Conservation (phyloP, 2,329 filamentous ascomycete genomes). For the Trichophyton simii region DNA sequence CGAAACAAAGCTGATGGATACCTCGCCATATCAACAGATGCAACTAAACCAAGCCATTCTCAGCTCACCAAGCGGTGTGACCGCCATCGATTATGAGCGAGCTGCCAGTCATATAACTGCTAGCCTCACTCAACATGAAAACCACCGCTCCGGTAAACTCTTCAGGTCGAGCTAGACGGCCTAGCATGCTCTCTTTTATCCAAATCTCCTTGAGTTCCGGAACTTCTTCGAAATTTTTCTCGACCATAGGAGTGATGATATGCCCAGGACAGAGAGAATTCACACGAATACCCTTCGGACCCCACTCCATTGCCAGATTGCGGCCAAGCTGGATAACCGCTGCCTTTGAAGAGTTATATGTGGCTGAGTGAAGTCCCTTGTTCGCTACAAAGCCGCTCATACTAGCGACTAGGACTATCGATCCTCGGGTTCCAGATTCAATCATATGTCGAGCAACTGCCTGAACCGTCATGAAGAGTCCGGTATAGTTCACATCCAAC, state of each 20-base stretch:
- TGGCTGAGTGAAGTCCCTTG: slow-evolving; percentile 32
- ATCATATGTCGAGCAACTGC: slow-evolving; percentile 29
- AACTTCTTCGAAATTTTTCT: slow-evolving; percentile 56
- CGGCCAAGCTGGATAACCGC: slow-evolving; percentile 42
- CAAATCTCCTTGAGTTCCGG: slow-evolving; percentile 45
- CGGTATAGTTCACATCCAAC: slow-evolving; percentile 39
- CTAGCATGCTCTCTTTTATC: slow-evolving; percentile 41
- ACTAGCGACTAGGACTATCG: slow-evolving; percentile 39
- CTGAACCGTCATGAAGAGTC: slow-evolving; percentile 38
- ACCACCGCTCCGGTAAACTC: slow-evolving; percentile 54
- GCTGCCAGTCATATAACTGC: slow-evolving; percentile 57
- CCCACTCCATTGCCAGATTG: slow-evolving; percentile 43
- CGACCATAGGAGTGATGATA: slow-evolving; percentile 60
- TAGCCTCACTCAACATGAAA: slow-evolving; percentile 55
- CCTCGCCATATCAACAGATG: too few relatives aligned
- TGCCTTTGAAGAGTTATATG: slow-evolving; percentile 45
- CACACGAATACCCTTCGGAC: slow-evolving; percentile 38
- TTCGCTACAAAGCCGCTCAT: slow-evolving; percentile 42
- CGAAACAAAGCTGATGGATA: too few relatives aligned
- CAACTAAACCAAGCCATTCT: neutral
- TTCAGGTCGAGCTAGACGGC: slow-evolving; percentile 42
- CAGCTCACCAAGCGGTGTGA: slow-evolving; percentile 39
- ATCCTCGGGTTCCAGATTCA: slow-evolving; percentile 20
- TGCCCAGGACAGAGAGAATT: slow-evolving; percentile 44
- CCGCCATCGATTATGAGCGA: slow-evolving; percentile 61